Percentiles rank a stretch among this genome's conserved stretches.
Evolutionary conservation across 139 green algal species (phyloP).

Genomic region (Trebouxia sp.): DNA sequence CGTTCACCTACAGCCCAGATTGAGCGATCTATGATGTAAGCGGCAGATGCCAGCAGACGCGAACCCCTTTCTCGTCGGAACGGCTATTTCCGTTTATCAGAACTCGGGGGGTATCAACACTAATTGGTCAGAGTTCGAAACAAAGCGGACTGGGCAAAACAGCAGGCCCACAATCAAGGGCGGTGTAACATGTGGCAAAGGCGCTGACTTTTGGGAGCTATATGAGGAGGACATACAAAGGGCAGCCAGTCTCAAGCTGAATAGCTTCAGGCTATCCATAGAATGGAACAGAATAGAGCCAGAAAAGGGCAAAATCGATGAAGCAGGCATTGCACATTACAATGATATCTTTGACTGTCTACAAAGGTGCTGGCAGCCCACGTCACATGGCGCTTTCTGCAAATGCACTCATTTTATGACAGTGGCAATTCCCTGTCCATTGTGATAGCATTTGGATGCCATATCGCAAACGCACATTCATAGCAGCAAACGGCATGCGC

Average conservation of each 20-base stretch:
- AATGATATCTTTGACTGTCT: constrained; percentile 52
- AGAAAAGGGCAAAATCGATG: constrained; percentile 54
- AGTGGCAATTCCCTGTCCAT: background rate
- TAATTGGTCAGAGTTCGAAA: constrained; percentile 38
- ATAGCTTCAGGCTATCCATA: constrained; percentile 78
- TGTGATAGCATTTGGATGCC: background rate
- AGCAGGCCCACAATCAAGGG: constrained; percentile 28
- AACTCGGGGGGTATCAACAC: constrained; percentile 35
- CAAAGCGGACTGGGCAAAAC: background rate
- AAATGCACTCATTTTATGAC: background rate
- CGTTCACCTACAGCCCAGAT: background rate
- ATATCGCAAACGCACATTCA: background rate
- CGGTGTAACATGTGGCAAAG: constrained; percentile 24
- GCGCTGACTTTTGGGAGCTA: constrained; percentile 35
- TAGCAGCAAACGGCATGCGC: background rate
- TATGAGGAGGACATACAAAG: constrained; percentile 39
- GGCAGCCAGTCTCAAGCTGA: constrained; percentile 47
- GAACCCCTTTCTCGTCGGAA: constrained; percentile 26
- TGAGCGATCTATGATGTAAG: too few relatives aligned
- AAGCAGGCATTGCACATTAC: constrained; percentile 57
- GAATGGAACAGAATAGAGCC: constrained; percentile 85
- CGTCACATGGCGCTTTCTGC: background rate
- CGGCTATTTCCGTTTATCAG: constrained; percentile 40
- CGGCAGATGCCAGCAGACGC: background rate
- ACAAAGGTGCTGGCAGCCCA: constrained; percentile 15